A percentile compares a stretch with the other conserved stretches of the same genome.
Evolutionary conservation across 495 filamentous ascomycete species (phyloP).

Genomic region (Geopyxis carbonaria): DNA sequence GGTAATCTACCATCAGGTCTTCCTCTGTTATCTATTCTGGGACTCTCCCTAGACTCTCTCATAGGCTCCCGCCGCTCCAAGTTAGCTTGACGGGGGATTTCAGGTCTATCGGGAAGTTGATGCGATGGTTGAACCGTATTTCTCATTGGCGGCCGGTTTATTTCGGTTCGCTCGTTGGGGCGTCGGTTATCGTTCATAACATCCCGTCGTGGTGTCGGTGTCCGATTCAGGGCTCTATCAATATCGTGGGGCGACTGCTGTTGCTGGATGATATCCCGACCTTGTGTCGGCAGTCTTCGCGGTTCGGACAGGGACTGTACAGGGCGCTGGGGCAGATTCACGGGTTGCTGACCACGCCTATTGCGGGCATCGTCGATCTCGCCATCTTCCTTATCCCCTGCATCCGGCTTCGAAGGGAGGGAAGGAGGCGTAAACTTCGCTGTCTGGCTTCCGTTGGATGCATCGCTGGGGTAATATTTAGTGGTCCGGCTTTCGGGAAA

Average conservation of each 20-base stretch:
- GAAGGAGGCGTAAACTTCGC: background rate
- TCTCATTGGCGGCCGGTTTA: slow-evolving; percentile 1
- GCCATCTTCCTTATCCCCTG: slow-evolving; percentile 24
- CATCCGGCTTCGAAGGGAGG: slow-evolving; percentile 12
- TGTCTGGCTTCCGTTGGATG: background rate
- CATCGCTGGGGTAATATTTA: slow-evolving; percentile 3
- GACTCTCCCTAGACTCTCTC: background rate
- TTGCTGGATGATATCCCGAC: slow-evolving; percentile 5
- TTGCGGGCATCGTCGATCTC: slow-evolving; percentile 24
- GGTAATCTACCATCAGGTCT: slow-evolving; percentile 4
- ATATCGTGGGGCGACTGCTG: slow-evolving; percentile 15
- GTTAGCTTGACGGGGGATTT: slow-evolving; percentile 1
- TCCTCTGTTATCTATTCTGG: background rate
- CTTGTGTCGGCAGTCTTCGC: background rate
- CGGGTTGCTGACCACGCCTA: background rate
- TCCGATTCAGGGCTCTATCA: background rate
- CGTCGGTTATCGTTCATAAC: too few species aligned
- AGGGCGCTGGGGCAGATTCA: slow-evolving; percentile 4
- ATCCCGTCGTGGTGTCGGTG: too few species aligned
- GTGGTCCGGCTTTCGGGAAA: slow-evolving; percentile 7
- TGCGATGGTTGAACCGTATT: slow-evolving; percentile 13
- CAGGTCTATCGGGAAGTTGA: slow-evolving; percentile 20
- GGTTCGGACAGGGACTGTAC: background rate
- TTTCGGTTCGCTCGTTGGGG: slow-evolving; percentile 6
- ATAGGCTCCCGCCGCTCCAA: background rate